A percentile compares a stretch with the other conserved stretches of the same genome.
phyloP scores from a whole-genome alignment of 148 eudicot genomes.

The Euryodendron excelsum region DNA sequence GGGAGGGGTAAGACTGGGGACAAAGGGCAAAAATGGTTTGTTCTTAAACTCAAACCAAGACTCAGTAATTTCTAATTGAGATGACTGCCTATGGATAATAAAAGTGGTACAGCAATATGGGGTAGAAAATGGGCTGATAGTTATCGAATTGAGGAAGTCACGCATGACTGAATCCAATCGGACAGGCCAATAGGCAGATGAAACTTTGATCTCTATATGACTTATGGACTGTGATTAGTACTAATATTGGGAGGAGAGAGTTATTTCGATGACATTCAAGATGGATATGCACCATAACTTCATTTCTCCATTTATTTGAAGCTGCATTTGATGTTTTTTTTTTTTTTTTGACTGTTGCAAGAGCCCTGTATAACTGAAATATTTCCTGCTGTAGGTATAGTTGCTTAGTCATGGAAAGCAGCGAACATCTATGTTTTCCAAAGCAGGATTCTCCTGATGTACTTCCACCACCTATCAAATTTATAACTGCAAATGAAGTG shows the following conservation, averaged over 20 bases:
- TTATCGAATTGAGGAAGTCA: background rate
- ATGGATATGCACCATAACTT: background rate
- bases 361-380: background rate
- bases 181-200: background rate
- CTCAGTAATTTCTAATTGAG: too few species aligned
- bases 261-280: background rate
- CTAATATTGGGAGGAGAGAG: background rate
- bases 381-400: slow-evolving; percentile 14
- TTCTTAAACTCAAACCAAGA: too few species aligned
- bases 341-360: background rate
- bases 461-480: slow-evolving; percentile 53
- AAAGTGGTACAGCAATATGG: too few species aligned
- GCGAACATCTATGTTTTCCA: slow-evolving; percentile 8
- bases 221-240: background rate
- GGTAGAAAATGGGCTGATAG: background rate
- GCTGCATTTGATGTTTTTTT: background rate
- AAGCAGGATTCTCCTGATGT: slow-evolving; percentile 27
- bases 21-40: too few species aligned
- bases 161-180: background rate
- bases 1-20: too few species aligned
- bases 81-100: too few species aligned
- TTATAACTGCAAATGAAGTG: slow-evolving; percentile 41
- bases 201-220: background rate
- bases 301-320: background rate
- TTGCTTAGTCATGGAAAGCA: slow-evolving; percentile 42